Evolutionary conservation across 441 rosid species (phyloP), one percentile per base, ranked within the genome.

Genomic region (Erodium texanum): DNA sequence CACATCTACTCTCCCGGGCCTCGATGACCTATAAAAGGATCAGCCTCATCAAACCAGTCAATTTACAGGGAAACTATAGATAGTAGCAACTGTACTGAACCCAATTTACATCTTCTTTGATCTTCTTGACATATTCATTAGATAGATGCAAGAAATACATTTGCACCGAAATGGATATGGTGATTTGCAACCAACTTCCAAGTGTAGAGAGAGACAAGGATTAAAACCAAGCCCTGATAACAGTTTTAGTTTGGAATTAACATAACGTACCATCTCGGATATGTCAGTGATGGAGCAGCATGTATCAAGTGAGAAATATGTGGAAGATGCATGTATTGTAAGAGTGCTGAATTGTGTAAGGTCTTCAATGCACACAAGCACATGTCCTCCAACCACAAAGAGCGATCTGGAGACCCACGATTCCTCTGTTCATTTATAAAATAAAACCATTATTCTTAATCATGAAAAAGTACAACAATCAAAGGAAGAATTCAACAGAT

Each of bases 291-390:
- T 78, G 73, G 76, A 74, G 82, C 93, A 87, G 78, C 85, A 77
- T 15, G 80, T 81, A 82, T 87, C 86, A 9, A 86, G 83, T 12
- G 79, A 82, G 73, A 81, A 86, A 82, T 88, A 93, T 56, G 89
- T 82, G 72, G 83, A 68, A 9, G 82, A 80, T 65, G 73, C 77
- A 71, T 76, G 80, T 62, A 48, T 7, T 54, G 81, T 76, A 69
- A 78, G 76, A 69, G 83, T 80, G 72, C 83, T 74, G 71, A 93
- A 87, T 80, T 38, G 87, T 76, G 19, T 81, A 64, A 93, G 81
- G 74, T 90, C 96, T 83, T 93, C 98, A 48, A 67, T 45, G 69
- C 98, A 93, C 62, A 93, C 72, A 76, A 88, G 76, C 68, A 90
- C 74, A 66, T 84, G 81, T 59, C 77, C 85, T 76, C 82, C 80